phyloP scores from a whole-genome alignment of 257 asterid genomes.

The Penstemon eatonii region DNA sequence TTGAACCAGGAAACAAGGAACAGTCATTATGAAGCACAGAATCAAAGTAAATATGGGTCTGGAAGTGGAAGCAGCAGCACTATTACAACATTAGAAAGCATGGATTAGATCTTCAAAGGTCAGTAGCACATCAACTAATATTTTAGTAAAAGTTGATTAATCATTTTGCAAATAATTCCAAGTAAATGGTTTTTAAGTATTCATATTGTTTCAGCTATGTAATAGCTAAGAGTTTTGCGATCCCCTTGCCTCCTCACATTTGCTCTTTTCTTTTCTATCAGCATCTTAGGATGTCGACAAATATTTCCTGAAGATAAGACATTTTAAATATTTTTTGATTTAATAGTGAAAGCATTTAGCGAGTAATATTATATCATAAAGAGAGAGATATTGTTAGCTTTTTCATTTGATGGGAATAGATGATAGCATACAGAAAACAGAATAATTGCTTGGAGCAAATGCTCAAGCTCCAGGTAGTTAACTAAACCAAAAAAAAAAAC shows the following conservation, averaged over 20 bases:
- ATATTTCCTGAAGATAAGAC: conserved; percentile 9
- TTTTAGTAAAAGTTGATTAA: conserved; percentile 18
- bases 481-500: neutral
- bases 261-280: neutral
- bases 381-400: neutral
- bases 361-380: too few species aligned
- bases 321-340: conserved; percentile 10
- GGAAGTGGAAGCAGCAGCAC: conserved; percentile 25
- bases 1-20: conserved; percentile 29
- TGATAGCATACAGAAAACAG: neutral
- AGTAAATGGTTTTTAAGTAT: neutral
- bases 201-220: conserved; percentile 15
- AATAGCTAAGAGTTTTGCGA: neutral
- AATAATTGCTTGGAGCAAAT: neutral
- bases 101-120: conserved; percentile 28
- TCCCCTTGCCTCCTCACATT: neutral
- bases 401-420: conserved; percentile 2
- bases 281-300: neutral
- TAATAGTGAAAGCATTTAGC: conserved; percentile 7
- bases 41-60: conserved; percentile 16
- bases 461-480: neutral
- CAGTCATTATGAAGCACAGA: conserved; percentile 13
- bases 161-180: conserved; percentile 6
- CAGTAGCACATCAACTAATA: conserved; percentile 8
- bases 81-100: conserved; percentile 22